phyloP scores from a whole-genome alignment of 2,329 filamentous ascomycete genomes.

The Botryotinia globosa region DNA sequence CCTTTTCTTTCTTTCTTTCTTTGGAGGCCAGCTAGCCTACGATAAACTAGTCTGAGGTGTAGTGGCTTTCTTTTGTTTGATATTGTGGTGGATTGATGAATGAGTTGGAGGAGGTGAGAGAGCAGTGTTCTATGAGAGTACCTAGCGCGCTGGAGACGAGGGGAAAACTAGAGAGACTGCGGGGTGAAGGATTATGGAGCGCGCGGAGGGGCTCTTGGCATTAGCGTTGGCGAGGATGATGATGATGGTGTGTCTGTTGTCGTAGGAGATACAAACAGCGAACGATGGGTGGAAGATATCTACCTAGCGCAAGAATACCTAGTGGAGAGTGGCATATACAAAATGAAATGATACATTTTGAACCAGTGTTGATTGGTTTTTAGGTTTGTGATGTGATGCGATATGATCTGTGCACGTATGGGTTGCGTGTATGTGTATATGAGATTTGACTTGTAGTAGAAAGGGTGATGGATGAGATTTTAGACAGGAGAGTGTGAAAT shows the following conservation, averaged over 20 bases:
- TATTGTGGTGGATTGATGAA: background rate
- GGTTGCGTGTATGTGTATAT: background rate
- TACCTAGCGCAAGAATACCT: background rate
- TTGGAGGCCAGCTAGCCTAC: slow-evolving; percentile 1
- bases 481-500: background rate
- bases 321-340: slow-evolving; percentile 1
- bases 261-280: background rate
- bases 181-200: background rate
- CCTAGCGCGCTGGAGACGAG: background rate
- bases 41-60: background rate
- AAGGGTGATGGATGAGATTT: background rate
- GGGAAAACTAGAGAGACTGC: background rate
- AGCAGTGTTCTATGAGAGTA: background rate
- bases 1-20: background rate
- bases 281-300: background rate
- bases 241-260: background rate
- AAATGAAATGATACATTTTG: slow-evolving; percentile 14
- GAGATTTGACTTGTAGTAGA: background rate
- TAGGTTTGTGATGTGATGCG: background rate
- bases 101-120: background rate
- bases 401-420: background rate
- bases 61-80: background rate
- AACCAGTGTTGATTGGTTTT: background rate
- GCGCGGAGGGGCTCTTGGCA: background rate
- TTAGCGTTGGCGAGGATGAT: background rate